A percentile compares a stretch with the other conserved stretches of the same genome.
These are phyloP conservation scores for Salvia hispanica DNA, from an alignment of 257 asterid genomes.

Conservation along the genomic window DNA sequence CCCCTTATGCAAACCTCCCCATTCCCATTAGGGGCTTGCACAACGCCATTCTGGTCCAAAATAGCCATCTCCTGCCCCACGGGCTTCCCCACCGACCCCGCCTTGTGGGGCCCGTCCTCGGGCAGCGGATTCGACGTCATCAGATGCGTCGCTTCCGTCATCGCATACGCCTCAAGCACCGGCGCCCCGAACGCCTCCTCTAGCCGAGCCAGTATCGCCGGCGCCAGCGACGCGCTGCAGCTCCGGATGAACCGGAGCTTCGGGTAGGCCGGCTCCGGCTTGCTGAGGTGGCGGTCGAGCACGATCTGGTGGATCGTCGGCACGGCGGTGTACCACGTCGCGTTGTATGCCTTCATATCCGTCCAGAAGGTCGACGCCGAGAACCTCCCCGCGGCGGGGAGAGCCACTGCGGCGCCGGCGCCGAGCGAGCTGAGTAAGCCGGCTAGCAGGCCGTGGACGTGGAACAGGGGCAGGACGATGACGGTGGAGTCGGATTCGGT, in stretches of 20 bases:
- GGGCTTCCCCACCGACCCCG: conserved; percentile 85
- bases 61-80: conserved; percentile 89
- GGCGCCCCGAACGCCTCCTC: conserved; percentile 89
- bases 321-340: conserved; percentile 98
- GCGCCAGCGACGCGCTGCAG: conserved; percentile 98
- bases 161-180: conserved; percentile 71
- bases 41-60: conserved; percentile 64
- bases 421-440: conserved; percentile 82
- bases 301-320: conserved; percentile 96
- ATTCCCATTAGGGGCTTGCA: conserved; percentile 48
- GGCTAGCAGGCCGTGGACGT: conserved; percentile 91
- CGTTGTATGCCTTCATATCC: conserved; percentile 70
- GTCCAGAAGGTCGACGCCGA: conserved; percentile 95
- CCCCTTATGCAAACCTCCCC: conserved; percentile 97
- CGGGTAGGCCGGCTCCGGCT: conserved; percentile 70
- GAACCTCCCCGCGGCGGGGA: conserved; percentile 91
- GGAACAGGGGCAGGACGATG: conserved; percentile 86
- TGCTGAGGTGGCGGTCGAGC: conserved; percentile 71
- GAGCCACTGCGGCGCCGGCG: conserved; percentile 84
- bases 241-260: conserved; percentile 91
- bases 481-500: conserved; percentile 80
- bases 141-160: conserved; percentile 87
- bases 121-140: conserved; percentile 85
- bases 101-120: conserved; percentile 66
- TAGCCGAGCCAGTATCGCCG: conserved; percentile 67